These are phyloP conservation scores for Linnemannia elongata DNA, from an alignment of 192 early-diverging fungal genomes.

Conservation along the genomic window DNA sequence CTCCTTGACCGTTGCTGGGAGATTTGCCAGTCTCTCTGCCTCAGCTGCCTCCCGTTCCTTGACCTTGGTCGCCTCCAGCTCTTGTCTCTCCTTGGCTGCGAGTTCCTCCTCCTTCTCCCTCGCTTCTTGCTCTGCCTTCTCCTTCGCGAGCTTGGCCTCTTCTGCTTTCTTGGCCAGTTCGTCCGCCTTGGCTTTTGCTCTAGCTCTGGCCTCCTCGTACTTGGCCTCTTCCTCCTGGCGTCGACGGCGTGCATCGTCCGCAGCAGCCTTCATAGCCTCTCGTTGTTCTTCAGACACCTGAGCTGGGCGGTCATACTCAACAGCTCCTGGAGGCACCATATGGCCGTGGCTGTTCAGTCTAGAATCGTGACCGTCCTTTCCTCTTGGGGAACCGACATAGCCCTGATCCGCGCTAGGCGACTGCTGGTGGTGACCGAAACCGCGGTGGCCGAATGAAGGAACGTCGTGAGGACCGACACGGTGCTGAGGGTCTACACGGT, in stretches of 20 bases:
- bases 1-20: slow-evolving; percentile 10
- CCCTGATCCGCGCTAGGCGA: not conserved
- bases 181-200: slow-evolving; percentile 37
- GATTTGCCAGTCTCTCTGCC: not conserved
- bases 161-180: slow-evolving; percentile 26
- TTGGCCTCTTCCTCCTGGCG: slow-evolving; percentile 41
- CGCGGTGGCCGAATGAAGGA: not conserved
- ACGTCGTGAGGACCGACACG: not conserved
- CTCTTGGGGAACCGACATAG: not conserved
- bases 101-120: slow-evolving; percentile 24
- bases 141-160: slow-evolving; percentile 30
- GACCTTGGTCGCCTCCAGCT: not conserved
- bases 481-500: slow-evolving; percentile 5
- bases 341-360: slow-evolving; percentile 1
- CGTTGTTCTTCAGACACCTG: slow-evolving; percentile 41
- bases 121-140: slow-evolving; percentile 22
- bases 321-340: slow-evolving; percentile 3
- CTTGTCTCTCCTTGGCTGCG: not conserved
- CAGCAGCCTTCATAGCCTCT: slow-evolving; percentile 43
- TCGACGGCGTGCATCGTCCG: slow-evolving; percentile 45
- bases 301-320: slow-evolving; percentile 21
- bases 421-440: not conserved
- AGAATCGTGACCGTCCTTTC: not conserved
- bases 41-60: not conserved
- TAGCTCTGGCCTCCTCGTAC: slow-evolving; percentile 30